A percentile compares a stretch with the other conserved stretches of the same genome.
phyloP scores from a whole-genome alignment of 2,329 filamentous ascomycete species.

The Monosporascus sp. region DNA sequence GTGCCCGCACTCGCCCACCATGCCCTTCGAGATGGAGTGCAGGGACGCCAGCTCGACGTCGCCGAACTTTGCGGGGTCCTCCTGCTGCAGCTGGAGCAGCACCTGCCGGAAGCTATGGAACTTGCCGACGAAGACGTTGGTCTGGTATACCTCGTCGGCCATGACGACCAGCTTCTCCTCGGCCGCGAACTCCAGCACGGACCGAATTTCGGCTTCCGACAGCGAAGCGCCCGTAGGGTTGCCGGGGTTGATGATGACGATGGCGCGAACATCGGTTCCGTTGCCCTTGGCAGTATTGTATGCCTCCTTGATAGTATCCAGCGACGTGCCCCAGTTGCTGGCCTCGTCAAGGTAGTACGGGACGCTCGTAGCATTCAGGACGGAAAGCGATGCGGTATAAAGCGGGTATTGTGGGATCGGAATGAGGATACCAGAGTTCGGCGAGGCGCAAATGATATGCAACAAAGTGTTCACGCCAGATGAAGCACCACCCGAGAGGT shows the following conservation, averaged over 20 bases:
- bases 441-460: slow-evolving; percentile 75
- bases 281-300: slow-evolving; percentile 69
- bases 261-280: slow-evolving; percentile 82
- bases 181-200: slow-evolving; percentile 80
- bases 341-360: slow-evolving; percentile 91
- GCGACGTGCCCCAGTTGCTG: slow-evolving; percentile 80
- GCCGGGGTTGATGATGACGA: slow-evolving; percentile 97
- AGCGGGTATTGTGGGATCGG: slow-evolving; percentile 98
- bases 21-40: slow-evolving; percentile 94
- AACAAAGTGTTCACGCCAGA: slow-evolving; percentile 92
- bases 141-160: slow-evolving; percentile 98
- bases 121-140: slow-evolving; percentile 90
- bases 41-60: slow-evolving; percentile 83
- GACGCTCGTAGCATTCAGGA: slow-evolving; percentile 81
- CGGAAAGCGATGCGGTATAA: slow-evolving; percentile 85
- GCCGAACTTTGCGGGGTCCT: slow-evolving; percentile 71
- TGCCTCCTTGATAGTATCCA: slow-evolving; percentile 68
- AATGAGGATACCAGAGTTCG: slow-evolving; percentile 77
- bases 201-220: slow-evolving; percentile 69
- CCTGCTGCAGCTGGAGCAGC: slow-evolving; percentile 73
- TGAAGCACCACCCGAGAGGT: slow-evolving; percentile 86
- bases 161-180: slow-evolving; percentile 83
- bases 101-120: slow-evolving; percentile 95
- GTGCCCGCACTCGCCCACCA: slow-evolving; percentile 98
- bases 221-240: slow-evolving; percentile 94